These are phyloP conservation scores for Geranium brycei DNA, from an alignment of 345 rosid species.

Conservation along the genomic window DNA sequence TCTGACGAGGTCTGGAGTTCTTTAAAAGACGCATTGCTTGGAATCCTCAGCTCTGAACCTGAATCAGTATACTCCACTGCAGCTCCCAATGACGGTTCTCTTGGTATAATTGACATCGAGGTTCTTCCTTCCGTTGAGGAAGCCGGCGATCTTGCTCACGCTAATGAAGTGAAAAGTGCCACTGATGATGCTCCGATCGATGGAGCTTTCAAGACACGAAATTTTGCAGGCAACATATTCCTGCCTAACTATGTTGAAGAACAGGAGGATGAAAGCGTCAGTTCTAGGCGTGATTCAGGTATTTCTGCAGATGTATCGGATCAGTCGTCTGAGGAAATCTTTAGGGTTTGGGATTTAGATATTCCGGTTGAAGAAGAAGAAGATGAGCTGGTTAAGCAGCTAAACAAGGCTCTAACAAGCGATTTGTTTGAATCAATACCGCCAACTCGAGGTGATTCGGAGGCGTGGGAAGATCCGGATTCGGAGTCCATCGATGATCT, in stretches of 20 bases:
- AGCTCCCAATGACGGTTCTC: constrained; percentile 9
- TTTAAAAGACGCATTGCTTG: constrained; percentile 43
- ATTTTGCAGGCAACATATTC: constrained; percentile 21
- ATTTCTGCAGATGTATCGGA: constrained; percentile 12
- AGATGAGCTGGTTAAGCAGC: constrained; percentile 36
- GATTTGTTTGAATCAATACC: constrained; percentile 12
- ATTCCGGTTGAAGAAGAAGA: constrained; percentile 22
- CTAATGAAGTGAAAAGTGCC: constrained; percentile 12
- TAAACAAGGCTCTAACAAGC: constrained; percentile 34
- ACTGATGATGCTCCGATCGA: constrained; percentile 7
- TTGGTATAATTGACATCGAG: constrained; percentile 13
- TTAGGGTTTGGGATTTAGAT: constrained; percentile 60
- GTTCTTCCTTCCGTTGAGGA: constrained; percentile 9
- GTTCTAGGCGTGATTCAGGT: constrained; percentile 10
- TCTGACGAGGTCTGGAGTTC: constrained; percentile 33
- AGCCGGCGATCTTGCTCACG: constrained; percentile 1
- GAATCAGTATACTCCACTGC: constrained; percentile 17
- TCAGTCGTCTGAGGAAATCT: constrained; percentile 30
- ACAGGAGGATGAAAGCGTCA: constrained; percentile 4
- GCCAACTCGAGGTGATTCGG: constrained; percentile 16
- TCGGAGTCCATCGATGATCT: constrained; percentile 29
- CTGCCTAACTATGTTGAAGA: constrained; percentile 22
- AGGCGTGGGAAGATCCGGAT: constrained; percentile 14
- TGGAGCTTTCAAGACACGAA: constrained; percentile 13
- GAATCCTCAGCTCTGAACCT: constrained; percentile 31